Percentiles rank a stretch among this genome's conserved stretches.
These are phyloP conservation scores for Solanum bukasovii DNA, from an alignment of 257 asterid species.

Conservation along the genomic window DNA sequence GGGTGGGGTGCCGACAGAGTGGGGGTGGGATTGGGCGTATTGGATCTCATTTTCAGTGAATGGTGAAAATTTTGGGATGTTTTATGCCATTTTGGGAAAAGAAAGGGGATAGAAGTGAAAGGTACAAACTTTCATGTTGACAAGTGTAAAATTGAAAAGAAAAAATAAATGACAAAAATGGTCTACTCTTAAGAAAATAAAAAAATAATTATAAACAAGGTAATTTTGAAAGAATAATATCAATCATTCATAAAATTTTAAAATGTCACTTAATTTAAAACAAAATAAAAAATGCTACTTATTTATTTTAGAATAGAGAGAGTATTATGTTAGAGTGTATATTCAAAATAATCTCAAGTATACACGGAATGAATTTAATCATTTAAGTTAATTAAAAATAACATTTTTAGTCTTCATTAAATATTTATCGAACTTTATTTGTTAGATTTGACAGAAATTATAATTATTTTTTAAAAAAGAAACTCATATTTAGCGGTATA, in stretches of 20 bases:
- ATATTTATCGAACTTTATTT: too few species aligned
- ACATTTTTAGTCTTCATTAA: too few species aligned
- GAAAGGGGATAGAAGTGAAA: neutral
- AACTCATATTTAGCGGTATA: neutral
- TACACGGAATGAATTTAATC: too few species aligned
- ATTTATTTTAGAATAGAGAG: neutral
- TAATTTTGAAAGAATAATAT: neutral
- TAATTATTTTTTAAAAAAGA: too few species aligned
- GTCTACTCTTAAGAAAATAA: neutral
- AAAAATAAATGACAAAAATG: neutral
- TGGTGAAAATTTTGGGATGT: neutral
- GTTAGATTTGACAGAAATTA: neutral
- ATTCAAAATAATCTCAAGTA: too few species aligned
- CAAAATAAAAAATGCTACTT: neutral
- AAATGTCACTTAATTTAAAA: neutral
- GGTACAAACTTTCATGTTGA: neutral
- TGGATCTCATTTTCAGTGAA: conserved; percentile 9
- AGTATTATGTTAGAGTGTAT: neutral
- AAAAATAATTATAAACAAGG: neutral
- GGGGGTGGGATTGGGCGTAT: neutral
- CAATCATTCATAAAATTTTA: neutral
- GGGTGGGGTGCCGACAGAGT: neutral
- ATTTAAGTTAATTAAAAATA: too few species aligned
- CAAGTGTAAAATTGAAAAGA: neutral
- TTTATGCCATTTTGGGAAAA: conserved; percentile 4